Base-by-base conservation (phyloP, 1,284 basidiomycete genomes). In the Singerocomus inundabilis region DNA sequence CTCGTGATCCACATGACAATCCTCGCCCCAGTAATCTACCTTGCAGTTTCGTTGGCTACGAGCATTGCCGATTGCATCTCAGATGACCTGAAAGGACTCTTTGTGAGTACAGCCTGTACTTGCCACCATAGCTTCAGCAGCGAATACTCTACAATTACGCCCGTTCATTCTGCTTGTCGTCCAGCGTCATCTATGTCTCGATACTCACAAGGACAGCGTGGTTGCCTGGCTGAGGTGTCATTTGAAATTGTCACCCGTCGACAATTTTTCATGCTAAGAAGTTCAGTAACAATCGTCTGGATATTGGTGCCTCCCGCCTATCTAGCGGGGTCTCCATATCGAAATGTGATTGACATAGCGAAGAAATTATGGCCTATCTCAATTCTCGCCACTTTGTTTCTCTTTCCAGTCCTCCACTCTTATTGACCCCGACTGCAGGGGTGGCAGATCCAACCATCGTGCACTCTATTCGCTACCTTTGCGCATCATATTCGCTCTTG, bases 401-500 rank as follows among this genome's bases (percentile, higher is more conserved):
- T 78, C 60, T 49, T 70, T 69, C 56, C 70, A 62, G 35, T 55
- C 16, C 57, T 85, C 21, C 67, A 63, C 9, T 75, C 80, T 31
- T 82, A 30, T 62, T 83, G 3, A 71, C 75, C 35, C 73, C 71
- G 3, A 31, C 45, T 8, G 18, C 31, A 29, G 69, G 67, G 33
- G 56, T 61, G 13, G 59, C 64, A 15, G 56, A 57, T 47, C 45
- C 56, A 33, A 64, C 46, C 38, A 57, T 34, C 16, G 57, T 78
- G 52, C 76, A 82, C 54, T 81, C 82, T 8, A 75, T 90, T 54
- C 78, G 93, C 38, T 95, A 88, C 64, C 72, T 98, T 34, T 80
- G 94, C 13, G 91, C 85, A 28, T 91, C 92, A 39, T 92, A 96
- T 67, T 92, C 90, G 4, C 75, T 97, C 18, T 73, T 98, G 4